Conservation (phyloP, 352 stramenopile species). For the Stephanocyclus meneghinianus region DNA sequence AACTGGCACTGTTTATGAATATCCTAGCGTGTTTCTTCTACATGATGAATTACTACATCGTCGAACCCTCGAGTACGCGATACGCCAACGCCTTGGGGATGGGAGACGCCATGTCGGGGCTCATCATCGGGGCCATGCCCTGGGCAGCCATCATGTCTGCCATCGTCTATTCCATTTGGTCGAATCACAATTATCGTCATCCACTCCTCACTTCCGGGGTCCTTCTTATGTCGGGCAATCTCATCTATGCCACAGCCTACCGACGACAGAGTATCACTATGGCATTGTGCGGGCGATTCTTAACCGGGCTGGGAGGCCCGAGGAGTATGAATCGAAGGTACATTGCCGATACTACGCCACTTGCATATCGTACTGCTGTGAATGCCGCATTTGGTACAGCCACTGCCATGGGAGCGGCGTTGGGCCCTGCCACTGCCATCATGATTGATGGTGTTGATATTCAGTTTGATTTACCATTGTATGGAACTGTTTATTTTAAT, state of each 20-base stretch:
- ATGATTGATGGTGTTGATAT: constrained; percentile 67
- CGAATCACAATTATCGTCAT: constrained; percentile 61
- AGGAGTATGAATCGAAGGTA: constrained; percentile 89
- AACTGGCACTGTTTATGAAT: constrained; percentile 89
- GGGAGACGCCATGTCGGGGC: constrained; percentile 87
- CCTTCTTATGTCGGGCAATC: constrained; percentile 60
- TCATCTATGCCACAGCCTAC: constrained; percentile 66
- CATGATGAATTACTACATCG: constrained; percentile 98
- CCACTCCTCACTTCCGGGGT: constrained; percentile 59
- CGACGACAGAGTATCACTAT: constrained; percentile 64
- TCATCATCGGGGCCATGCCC: constrained; percentile 94
- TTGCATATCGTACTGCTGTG: constrained; percentile 86
- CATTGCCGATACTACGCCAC: constrained; percentile 67
- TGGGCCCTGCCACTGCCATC: constrained; percentile 84
- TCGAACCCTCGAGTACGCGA: constrained; percentile 90
- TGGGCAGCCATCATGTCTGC: constrained; percentile 89
- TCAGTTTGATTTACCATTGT: constrained; percentile 43
- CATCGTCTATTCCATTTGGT: constrained; percentile 89
- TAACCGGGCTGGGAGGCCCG: constrained; percentile 89
- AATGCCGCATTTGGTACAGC: constrained; percentile 91
- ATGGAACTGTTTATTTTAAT: constrained; percentile 61
- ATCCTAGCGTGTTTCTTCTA: constrained; percentile 94
- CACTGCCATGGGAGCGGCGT: constrained; percentile 89
- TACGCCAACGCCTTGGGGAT: constrained; percentile 89
- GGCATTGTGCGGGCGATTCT: constrained; percentile 87